phyloP scores from a whole-genome alignment of 208 protist species.

The Endotrypanum monterogeii region DNA sequence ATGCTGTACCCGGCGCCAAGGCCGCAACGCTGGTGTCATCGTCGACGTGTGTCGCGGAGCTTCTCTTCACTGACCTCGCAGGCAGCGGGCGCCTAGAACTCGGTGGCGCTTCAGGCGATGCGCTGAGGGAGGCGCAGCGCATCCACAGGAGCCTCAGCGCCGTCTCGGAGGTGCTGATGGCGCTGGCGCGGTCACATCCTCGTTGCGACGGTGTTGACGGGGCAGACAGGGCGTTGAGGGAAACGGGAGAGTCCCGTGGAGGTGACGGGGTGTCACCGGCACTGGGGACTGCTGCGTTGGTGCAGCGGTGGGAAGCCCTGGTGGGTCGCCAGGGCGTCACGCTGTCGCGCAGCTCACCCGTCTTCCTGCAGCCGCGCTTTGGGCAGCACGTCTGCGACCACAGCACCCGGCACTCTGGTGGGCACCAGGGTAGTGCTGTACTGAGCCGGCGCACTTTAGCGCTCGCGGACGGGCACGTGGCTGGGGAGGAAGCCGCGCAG shows the following conservation, averaged over 20 bases:
- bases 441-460: slow-evolving; percentile 29
- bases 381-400: slow-evolving; percentile 1
- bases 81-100: slow-evolving; percentile 61
- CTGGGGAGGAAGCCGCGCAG: slow-evolving; percentile 21
- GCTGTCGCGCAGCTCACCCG: slow-evolving; percentile 24
- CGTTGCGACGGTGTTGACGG: background rate
- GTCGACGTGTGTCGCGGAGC: slow-evolving; percentile 25
- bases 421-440: slow-evolving; percentile 6
- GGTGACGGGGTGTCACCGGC: background rate
- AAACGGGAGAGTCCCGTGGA: background rate
- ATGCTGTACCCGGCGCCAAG: background rate
- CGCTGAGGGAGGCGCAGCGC: slow-evolving; percentile 42
- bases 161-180: slow-evolving; percentile 34
- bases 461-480: slow-evolving; percentile 24
- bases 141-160: slow-evolving; percentile 62
- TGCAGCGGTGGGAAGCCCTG: slow-evolving; percentile 33
- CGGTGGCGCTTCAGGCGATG: slow-evolving; percentile 20
- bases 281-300: slow-evolving; percentile 26
- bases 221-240: background rate
- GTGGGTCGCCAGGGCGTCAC: slow-evolving; percentile 21
- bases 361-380: slow-evolving; percentile 33
- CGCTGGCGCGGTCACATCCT: slow-evolving; percentile 25
- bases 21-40: slow-evolving; percentile 1
- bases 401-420: background rate
- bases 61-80: slow-evolving; percentile 74